Conservation (phyloP, 225 moss, liverwort and hornwort genomes). For the Pseudisothecium myosuroides region DNA sequence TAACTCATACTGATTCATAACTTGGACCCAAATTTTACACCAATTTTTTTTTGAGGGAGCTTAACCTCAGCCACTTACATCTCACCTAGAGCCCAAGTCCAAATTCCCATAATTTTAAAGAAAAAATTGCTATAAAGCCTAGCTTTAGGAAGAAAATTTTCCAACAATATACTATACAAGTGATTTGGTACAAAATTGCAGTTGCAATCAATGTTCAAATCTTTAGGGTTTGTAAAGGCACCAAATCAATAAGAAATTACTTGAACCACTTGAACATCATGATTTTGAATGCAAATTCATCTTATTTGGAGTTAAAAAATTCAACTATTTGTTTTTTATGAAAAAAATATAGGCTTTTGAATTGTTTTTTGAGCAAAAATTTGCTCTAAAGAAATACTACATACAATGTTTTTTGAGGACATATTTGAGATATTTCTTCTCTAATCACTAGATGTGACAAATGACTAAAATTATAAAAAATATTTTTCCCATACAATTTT, state of each 20-base stretch:
- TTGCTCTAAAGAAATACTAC: not conserved
- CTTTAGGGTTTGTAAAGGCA: not conserved
- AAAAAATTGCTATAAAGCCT: not conserved
- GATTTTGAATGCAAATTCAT: not conserved
- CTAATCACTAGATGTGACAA: not conserved
- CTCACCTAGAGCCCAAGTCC: too few relatives aligned
- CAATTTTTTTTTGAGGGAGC: too few relatives aligned
- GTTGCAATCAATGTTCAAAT: not conserved
- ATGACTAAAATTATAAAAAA: not conserved
- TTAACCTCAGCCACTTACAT: too few relatives aligned
- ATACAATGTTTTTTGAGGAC: not conserved
- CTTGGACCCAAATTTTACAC: too few relatives aligned
- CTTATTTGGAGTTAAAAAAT: not conserved
- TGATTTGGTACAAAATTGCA: not conserved
- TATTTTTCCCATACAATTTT: not conserved
- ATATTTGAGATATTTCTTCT: too few relatives aligned
- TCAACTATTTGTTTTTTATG: not conserved
- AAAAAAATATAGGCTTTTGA: not conserved
- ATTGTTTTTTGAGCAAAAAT: not conserved
- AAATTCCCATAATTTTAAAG: too few relatives aligned
- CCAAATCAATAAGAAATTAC: fast-evolving
- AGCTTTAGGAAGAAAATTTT: not conserved
- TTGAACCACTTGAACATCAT: not conserved
- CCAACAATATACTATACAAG: not conserved
- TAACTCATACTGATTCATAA: too few relatives aligned